Conservation (phyloP, 164 flowering plant species). For the Buxus sempervirens region DNA sequence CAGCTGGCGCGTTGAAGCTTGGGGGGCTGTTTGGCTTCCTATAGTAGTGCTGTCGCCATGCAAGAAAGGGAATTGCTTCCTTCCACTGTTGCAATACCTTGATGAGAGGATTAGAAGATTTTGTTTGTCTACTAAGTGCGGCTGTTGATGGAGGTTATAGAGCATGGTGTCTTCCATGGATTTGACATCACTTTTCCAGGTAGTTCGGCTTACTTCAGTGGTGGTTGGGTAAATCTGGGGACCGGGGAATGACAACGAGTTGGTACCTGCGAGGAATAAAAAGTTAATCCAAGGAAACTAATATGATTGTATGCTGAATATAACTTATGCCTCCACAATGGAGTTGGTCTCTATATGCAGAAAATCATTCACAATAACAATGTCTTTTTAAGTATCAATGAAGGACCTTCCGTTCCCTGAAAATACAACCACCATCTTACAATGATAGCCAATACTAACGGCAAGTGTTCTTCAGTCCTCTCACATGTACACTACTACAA, state of each 20-base stretch:
- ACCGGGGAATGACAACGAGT: slow-evolving; percentile 36
- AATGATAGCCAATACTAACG: no score
- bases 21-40: slow-evolving; percentile 15
- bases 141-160: slow-evolving; percentile 25
- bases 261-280: slow-evolving; percentile 34
- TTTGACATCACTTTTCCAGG: slow-evolving; percentile 44
- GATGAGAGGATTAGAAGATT: slow-evolving; percentile 26
- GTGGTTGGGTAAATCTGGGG: slow-evolving; percentile 36
- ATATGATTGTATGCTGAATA: background rate
- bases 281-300: background rate
- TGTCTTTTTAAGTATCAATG: no score
- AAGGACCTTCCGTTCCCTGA: no score
- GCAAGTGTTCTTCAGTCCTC: no score
- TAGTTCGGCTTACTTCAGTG: slow-evolving; percentile 25
- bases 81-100: slow-evolving; percentile 31
- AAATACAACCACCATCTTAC: no score
- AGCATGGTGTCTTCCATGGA: slow-evolving; percentile 31
- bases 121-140: slow-evolving; percentile 32
- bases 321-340: background rate
- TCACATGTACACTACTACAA: no score
- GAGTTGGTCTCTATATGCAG: no score
- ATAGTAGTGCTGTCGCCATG: slow-evolving; percentile 20
- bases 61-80: slow-evolving; percentile 46
- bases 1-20: slow-evolving; percentile 33
- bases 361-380: no score